Conservation (phyloP, 176 grass and related monocot species). For the Alloteropsis semialata region DNA sequence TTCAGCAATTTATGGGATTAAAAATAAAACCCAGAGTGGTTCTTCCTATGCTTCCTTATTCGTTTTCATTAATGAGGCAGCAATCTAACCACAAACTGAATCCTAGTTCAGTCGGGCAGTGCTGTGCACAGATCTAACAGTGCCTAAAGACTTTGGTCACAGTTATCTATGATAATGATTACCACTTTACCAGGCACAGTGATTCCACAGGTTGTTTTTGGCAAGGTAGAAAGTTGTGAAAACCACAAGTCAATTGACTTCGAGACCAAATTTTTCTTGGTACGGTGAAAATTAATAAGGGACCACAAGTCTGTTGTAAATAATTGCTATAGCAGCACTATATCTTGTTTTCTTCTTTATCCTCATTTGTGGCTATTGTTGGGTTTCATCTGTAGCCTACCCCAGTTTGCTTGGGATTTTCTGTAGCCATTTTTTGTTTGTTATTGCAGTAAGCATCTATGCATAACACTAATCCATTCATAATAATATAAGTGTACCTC, state of each 20-base stretch:
- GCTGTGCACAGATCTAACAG: background rate
- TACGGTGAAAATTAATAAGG: too few species aligned
- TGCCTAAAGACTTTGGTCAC: background rate
- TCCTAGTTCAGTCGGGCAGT: background rate
- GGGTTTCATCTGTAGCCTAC: background rate
- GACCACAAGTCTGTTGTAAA: background rate
- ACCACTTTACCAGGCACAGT: background rate
- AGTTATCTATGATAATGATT: constrained; percentile 1
- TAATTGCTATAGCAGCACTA: constrained; percentile 18
- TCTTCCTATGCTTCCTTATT: background rate
- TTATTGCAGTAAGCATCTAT: background rate
- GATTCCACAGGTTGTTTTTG: background rate
- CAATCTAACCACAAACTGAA: background rate
- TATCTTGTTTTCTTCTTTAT: background rate
- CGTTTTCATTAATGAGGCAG: background rate
- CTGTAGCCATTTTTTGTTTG: background rate
- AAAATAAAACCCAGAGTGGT: background rate
- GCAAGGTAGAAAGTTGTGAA: background rate
- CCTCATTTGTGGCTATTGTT: background rate
- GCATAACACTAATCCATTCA: background rate
- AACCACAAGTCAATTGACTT: background rate
- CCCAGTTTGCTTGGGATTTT: background rate
- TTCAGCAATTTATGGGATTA: too few species aligned
- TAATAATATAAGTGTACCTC: constrained; percentile 52
- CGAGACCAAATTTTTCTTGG: background rate